Conservation (phyloP, 345 rosid species). For the Salix purpurea region DNA sequence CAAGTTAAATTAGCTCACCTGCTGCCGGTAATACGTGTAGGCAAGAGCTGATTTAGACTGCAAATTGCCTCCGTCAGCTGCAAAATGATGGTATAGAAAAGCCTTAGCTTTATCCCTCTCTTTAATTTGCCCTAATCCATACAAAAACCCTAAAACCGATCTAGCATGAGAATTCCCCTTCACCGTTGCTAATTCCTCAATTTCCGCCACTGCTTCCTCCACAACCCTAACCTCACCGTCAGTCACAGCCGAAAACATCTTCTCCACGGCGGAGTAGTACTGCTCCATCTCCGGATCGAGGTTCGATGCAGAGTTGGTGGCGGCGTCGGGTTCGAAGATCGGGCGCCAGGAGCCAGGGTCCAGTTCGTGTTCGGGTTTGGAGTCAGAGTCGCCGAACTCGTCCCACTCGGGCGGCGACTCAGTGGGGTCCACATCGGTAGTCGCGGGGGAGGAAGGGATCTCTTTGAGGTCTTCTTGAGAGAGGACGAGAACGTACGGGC, state of each 20-base stretch:
- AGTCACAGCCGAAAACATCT: conserved; percentile 51
- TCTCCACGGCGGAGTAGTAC: conserved; percentile 52
- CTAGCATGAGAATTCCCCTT: conserved; percentile 72
- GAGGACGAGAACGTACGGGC: conserved; percentile 68
- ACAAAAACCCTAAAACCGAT: conserved; percentile 67
- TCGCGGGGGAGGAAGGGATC: conserved; percentile 30
- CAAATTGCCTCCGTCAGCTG: conserved; percentile 64
- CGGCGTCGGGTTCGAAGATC: conserved; percentile 66
- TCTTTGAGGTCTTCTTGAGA: conserved; percentile 86
- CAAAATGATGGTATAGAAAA: conserved; percentile 72
- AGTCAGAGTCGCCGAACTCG: conserved; percentile 65
- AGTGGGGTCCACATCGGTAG: conserved; percentile 42
- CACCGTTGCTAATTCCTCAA: conserved; percentile 45
- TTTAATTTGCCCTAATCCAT: conserved; percentile 63
- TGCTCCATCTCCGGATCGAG: conserved; percentile 24
- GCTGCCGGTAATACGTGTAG: conserved; percentile 77
- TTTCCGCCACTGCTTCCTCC: conserved; percentile 72
- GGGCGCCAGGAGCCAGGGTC: conserved; percentile 97
- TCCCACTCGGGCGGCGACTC: conserved; percentile 57
- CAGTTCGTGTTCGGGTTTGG: conserved; percentile 67
- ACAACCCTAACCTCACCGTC: conserved; percentile 48
- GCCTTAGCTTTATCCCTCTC: conserved; percentile 72
- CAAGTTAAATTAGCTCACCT: conserved; percentile 42
- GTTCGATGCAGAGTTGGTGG: conserved; percentile 1
- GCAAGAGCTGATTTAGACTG: conserved; percentile 97